A percentile compares a stretch with the other conserved stretches of the same genome.
phyloP scores from a whole-genome alignment of 495 filamentous ascomycete genomes.

The Parathielavia appendiculata region DNA sequence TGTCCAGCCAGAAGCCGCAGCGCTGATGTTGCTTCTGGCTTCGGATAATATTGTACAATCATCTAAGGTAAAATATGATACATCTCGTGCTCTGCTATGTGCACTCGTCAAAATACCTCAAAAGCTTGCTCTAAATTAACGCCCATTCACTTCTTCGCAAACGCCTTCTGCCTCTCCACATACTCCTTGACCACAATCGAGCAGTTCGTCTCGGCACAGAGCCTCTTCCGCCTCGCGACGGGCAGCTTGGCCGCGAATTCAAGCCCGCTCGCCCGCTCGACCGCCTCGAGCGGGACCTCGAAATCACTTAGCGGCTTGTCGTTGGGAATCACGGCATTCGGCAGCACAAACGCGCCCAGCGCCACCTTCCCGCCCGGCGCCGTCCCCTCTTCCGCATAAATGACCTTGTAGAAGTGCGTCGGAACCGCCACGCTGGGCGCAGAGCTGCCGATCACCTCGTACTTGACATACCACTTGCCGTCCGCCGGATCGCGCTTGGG shows the following conservation, averaged over 20 bases:
- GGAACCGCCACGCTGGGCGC: slow-evolving; percentile 91
- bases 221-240: slow-evolving; percentile 60
- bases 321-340: slow-evolving; percentile 86
- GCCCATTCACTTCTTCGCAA: slow-evolving; percentile 36
- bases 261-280: slow-evolving; percentile 86
- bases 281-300: slow-evolving; percentile 85
- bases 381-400: slow-evolving; percentile 77
- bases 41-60: not conserved
- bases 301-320: slow-evolving; percentile 80
- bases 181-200: slow-evolving; percentile 75
- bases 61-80: not conserved
- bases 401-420: slow-evolving; percentile 98
- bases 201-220: slow-evolving; percentile 84
- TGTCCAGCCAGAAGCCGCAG: no score
- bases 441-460: slow-evolving; percentile 90
- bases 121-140: not conserved
- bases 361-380: slow-evolving; percentile 59
- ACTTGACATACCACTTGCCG: slow-evolving; percentile 89
- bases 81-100: not conserved
- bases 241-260: slow-evolving; percentile 84
- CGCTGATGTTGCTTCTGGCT: no score
- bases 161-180: slow-evolving; percentile 57
- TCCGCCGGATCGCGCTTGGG: slow-evolving; percentile 70
- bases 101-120: not conserved
- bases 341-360: slow-evolving; percentile 89